Evolutionary conservation across 352 stramenopile species (phyloP).

Genomic region (Phytophthora sp.): DNA sequence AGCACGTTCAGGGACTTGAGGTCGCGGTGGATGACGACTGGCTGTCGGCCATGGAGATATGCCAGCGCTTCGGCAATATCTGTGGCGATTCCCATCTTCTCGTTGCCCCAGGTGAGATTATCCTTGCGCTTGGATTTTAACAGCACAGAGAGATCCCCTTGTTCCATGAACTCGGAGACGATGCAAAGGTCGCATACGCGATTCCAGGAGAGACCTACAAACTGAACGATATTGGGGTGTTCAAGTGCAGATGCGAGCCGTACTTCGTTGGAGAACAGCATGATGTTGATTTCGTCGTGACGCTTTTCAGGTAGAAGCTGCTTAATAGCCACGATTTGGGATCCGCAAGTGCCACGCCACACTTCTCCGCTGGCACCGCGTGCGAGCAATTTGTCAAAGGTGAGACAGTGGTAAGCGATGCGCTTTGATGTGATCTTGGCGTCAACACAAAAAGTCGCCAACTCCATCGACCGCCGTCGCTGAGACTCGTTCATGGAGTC

Average conservation of each 20-base stretch:
- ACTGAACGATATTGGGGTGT: slow-evolving; percentile 75
- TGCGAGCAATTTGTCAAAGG: slow-evolving; percentile 50
- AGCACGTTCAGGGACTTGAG: slow-evolving; percentile 75
- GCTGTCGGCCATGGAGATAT: slow-evolving; percentile 66
- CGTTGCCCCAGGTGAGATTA: slow-evolving; percentile 43
- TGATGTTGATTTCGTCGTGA: slow-evolving; percentile 43
- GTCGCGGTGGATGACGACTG: slow-evolving; percentile 70
- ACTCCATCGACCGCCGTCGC: slow-evolving; percentile 40
- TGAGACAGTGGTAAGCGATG: slow-evolving; percentile 47
- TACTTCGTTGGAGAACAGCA: slow-evolving; percentile 63
- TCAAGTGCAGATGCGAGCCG: slow-evolving; percentile 50
- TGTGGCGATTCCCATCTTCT: slow-evolving; percentile 66
- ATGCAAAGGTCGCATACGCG: slow-evolving; percentile 58
- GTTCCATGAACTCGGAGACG: slow-evolving; percentile 66
- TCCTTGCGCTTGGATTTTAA: slow-evolving; percentile 48
- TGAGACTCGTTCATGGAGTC: slow-evolving; percentile 29
- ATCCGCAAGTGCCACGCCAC: slow-evolving; percentile 52
- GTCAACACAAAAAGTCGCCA: slow-evolving; percentile 47
- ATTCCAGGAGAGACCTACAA: slow-evolving; percentile 67
- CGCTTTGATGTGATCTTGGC: slow-evolving; percentile 54
- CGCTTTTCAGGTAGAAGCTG: slow-evolving; percentile 57
- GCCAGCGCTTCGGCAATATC: slow-evolving; percentile 65
- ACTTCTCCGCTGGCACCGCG: slow-evolving; percentile 67
- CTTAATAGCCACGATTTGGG: slow-evolving; percentile 65
- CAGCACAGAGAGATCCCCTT: slow-evolving; percentile 60